phyloP scores from a whole-genome alignment of 176 grass and related monocot species.

The Themeda triandra region DNA sequence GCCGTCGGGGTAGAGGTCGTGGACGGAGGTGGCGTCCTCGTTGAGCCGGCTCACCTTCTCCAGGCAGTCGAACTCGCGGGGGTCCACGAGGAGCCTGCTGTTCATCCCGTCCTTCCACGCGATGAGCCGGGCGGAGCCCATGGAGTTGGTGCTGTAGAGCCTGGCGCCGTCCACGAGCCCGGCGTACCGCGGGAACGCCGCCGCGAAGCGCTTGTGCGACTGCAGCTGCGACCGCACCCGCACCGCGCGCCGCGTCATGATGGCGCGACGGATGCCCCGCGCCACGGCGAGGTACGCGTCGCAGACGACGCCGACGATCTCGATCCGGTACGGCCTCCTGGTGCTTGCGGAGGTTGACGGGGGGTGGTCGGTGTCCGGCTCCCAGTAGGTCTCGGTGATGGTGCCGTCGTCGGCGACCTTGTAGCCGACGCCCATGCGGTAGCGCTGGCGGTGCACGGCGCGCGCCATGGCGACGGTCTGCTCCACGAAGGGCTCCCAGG shows the following conservation, averaged over 20 bases:
- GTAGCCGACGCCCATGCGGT: constrained; percentile 93
- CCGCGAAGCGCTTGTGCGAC: constrained; percentile 88
- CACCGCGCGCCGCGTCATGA: constrained; percentile 73
- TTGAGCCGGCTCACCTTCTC: constrained; percentile 65
- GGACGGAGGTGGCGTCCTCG: constrained; percentile 57
- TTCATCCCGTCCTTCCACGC: constrained; percentile 62
- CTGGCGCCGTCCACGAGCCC: constrained; percentile 74
- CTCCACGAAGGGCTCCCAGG: constrained; percentile 87
- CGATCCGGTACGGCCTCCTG: constrained; percentile 83
- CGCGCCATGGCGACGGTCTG: constrained; percentile 89
- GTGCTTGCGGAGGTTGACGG: not conserved
- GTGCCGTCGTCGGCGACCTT: constrained; percentile 59
- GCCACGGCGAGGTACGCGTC: constrained; percentile 90
- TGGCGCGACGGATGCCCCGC: constrained; percentile 81
- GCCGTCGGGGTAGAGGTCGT: constrained; percentile 61
- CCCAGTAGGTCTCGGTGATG: constrained; percentile 80
- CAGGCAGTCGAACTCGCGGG: constrained; percentile 56
- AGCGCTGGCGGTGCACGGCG: constrained; percentile 68
- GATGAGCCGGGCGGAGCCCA: constrained; percentile 47
- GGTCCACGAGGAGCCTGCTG: constrained; percentile 63
- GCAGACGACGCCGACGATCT: constrained; percentile 80
- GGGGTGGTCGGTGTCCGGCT: constrained; percentile 14
- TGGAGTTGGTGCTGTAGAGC: constrained; percentile 73
- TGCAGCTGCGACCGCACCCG: constrained; percentile 76
- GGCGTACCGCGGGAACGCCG: constrained; percentile 61